Conservation (phyloP, 2,329 filamentous ascomycete genomes). For the Colletotrichum sp. region DNA sequence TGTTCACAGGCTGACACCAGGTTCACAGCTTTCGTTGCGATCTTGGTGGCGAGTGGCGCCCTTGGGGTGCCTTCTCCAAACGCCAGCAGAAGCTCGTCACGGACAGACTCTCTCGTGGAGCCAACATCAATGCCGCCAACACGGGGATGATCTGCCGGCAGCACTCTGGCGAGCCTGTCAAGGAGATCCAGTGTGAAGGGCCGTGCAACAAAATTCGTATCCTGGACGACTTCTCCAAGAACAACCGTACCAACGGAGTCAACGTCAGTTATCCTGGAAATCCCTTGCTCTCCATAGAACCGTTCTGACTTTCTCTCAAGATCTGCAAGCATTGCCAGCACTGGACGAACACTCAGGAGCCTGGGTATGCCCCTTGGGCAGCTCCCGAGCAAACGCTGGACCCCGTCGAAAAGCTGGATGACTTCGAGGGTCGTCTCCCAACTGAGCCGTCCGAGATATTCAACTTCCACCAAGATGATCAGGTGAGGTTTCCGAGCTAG, state of each 20-base stretch:
- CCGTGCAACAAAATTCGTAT: conserved; percentile 32
- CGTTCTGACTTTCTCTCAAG: conserved; percentile 23
- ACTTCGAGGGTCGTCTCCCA: not conserved
- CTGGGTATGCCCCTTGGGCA: conserved; percentile 20
- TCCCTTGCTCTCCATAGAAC: not conserved
- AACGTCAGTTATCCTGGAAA: conserved; percentile 28
- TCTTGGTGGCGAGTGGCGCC: conserved; percentile 40
- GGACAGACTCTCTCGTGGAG: conserved; percentile 11
- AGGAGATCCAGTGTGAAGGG: conserved; percentile 34
- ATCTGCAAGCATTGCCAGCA: conserved; percentile 37
- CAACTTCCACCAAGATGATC: not conserved
- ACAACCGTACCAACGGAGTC: conserved; percentile 28
- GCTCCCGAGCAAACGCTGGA: not conserved
- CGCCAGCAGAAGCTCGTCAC: conserved; percentile 33
- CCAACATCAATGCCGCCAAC: conserved; percentile 29
- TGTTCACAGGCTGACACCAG: not conserved
- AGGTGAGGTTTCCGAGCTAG: not conserved
- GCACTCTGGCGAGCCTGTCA: conserved; percentile 29
- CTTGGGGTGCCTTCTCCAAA: conserved; percentile 33
- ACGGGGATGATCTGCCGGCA: conserved; percentile 41
- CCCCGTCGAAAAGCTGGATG: not conserved
- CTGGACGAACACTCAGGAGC: conserved; percentile 41
- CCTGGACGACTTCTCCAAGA: conserved; percentile 33
- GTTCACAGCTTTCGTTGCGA: conserved; percentile 36
- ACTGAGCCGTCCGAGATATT: conserved; percentile 12